Conservation (phyloP, 169 alveolate species). For the Plasmodium billcollinsi region DNA sequence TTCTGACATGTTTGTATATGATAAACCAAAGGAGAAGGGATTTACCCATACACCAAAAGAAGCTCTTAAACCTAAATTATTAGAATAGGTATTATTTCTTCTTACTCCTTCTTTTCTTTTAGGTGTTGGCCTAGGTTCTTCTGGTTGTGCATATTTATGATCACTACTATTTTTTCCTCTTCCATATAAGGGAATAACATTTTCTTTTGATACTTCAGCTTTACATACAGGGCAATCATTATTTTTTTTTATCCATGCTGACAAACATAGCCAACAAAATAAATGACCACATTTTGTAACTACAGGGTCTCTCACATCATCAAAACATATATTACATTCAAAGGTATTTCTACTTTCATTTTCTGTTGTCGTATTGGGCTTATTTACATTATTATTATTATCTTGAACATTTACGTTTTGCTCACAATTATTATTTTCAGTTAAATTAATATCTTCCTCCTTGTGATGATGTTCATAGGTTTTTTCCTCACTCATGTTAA, state of each 20-base stretch:
- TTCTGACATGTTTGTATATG: conserved; percentile 69
- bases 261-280: conserved; percentile 96
- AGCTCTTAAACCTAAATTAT: conserved; percentile 69
- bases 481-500: not conserved
- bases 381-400: not conserved
- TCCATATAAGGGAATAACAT: conserved; percentile 94
- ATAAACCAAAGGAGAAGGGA: conserved; percentile 68
- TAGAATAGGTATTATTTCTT: conserved; percentile 42
- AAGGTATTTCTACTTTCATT: conserved; percentile 83
- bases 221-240: conserved; percentile 96
- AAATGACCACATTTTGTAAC: conserved; percentile 98
- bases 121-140: conserved; percentile 75
- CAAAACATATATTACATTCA: conserved; percentile 98
- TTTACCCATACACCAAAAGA: conserved; percentile 74
- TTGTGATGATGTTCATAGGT: not conserved
- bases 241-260: conserved; percentile 93
- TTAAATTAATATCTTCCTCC: not conserved
- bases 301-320: conserved; percentile 97
- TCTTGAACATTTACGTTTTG: conserved; percentile 8
- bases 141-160: conserved; percentile 81
- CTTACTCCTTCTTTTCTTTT: conserved; percentile 61
- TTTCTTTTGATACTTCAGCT: conserved; percentile 93
- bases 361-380: conserved; percentile 19
- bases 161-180: conserved; percentile 86
- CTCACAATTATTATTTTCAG: not conserved